A percentile compares a stretch with the other conserved stretches of the same genome.
Conservation (phyloP, 441 rosid species). For the Omphalea diandra region DNA sequence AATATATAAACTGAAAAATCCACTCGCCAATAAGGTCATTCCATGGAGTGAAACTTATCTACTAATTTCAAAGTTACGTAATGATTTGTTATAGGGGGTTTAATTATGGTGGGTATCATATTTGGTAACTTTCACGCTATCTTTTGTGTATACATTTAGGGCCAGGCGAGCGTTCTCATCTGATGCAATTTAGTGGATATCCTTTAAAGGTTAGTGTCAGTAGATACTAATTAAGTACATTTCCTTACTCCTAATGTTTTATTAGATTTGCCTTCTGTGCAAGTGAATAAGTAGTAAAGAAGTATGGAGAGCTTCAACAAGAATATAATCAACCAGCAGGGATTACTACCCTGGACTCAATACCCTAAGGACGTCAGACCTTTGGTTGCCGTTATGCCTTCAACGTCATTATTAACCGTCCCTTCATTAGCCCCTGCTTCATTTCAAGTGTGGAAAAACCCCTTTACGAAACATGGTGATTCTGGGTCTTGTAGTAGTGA, state of each 20-base stretch:
- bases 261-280: not conserved
- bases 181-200: not conserved
- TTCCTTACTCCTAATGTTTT: not conserved
- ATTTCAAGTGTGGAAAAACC: constrained; percentile 19
- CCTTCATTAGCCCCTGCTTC: constrained; percentile 12
- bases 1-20: not conserved
- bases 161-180: constrained; percentile 12
- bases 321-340: not conserved
- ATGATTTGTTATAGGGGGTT: not conserved
- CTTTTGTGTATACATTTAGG: constrained; percentile 19
- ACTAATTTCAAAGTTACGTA: not conserved
- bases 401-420: not conserved
- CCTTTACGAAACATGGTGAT: constrained; percentile 18
- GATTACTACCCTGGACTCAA: constrained; percentile 11
- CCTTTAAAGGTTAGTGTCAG: constrained; percentile 18
- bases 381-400: not conserved
- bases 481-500: not conserved
- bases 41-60: not conserved
- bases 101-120: not conserved
- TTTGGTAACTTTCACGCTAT: constrained; percentile 15
- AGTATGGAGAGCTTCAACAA: constrained; percentile 10
- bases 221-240: not conserved
- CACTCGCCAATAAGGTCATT: not conserved
- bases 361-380: not conserved
- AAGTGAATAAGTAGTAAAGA: not conserved